A percentile compares a stretch with the other conserved stretches of the same genome.
Conservation (phyloP, 106 monocot species). For the Dendrobium huoshanense region DNA sequence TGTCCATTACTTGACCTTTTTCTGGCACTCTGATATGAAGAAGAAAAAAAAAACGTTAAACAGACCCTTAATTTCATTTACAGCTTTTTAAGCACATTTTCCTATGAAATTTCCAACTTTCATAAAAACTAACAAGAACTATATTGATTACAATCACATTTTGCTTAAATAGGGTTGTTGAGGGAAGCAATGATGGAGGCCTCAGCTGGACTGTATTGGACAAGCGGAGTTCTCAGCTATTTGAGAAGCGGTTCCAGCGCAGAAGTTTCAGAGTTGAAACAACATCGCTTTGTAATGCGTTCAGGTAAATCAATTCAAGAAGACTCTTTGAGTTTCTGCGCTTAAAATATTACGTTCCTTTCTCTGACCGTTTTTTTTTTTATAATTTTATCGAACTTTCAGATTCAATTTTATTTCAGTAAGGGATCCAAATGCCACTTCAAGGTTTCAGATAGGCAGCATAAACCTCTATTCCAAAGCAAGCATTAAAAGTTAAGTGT, state of each 20-base stretch:
- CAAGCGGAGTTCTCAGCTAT: conserved; percentile 42
- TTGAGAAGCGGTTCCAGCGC: conserved; percentile 56
- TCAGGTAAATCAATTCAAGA: conserved; percentile 39
- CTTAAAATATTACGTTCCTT: neutral
- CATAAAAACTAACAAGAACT: too few relatives aligned
- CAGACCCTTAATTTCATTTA: too few relatives aligned
- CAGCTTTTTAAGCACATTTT: conserved; percentile 1
- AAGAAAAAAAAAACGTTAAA: too few relatives aligned
- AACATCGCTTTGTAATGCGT: conserved; percentile 29
- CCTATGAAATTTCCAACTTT: neutral
- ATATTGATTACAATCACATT: neutral
- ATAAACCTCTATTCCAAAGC: conserved; percentile 52
- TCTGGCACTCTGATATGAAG: too few relatives aligned
- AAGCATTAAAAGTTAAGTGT: neutral
- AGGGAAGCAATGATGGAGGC: conserved; percentile 71
- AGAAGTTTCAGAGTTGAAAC: conserved; percentile 42
- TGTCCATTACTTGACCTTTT: too few relatives aligned
- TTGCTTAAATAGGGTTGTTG: conserved; percentile 41
- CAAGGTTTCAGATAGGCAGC: conserved; percentile 84
- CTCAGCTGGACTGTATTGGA: conserved; percentile 56
- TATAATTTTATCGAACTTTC: conserved; percentile 1
- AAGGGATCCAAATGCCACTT: conserved; percentile 35
- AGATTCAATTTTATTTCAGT: conserved; percentile 63
- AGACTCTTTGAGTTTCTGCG: neutral
- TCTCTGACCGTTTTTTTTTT: neutral